phyloP scores from a whole-genome alignment of 106 monocot species.

The Phalaenopsis aphrodite region DNA sequence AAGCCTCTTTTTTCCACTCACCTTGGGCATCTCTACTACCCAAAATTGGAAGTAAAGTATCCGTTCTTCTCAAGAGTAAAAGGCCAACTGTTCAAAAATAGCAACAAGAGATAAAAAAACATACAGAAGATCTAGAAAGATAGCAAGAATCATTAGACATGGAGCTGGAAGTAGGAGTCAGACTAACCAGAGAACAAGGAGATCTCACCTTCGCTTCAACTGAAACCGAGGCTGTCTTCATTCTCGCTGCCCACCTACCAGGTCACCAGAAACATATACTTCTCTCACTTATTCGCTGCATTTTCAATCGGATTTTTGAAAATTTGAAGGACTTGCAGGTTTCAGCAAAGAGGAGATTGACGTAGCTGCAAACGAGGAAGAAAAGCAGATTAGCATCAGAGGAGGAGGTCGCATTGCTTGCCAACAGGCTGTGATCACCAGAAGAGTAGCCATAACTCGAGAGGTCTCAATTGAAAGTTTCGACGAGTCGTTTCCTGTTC shows the following conservation, averaged over 20 bases:
- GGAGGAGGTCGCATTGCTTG: conserved; percentile 19
- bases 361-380: conserved; percentile 19
- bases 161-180: conserved; percentile 43
- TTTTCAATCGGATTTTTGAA: not conserved
- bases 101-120: not conserved
- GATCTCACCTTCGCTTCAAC: conserved; percentile 38
- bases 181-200: conserved; percentile 4
- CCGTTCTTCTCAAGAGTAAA: not conserved
- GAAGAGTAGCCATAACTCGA: conserved; percentile 13
- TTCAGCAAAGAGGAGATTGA: conserved; percentile 37
- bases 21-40: not conserved
- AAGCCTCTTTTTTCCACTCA: not conserved
- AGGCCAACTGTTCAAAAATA: not conserved
- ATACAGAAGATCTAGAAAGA: not conserved
- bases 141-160: conserved; percentile 3
- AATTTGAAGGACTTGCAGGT: conserved; percentile 15
- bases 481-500: conserved; percentile 27
- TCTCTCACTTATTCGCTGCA: not conserved
- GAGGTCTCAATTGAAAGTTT: conserved; percentile 21
- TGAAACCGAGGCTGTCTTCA: conserved; percentile 28
- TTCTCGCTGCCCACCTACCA: conserved; percentile 43
- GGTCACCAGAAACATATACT: conserved; percentile 17
- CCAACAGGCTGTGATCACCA: conserved; percentile 14
- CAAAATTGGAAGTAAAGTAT: conserved; percentile 1
- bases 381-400: conserved; percentile 21